Conservation (phyloP, 495 filamentous ascomycete species). For the Penicillium soppii region DNA sequence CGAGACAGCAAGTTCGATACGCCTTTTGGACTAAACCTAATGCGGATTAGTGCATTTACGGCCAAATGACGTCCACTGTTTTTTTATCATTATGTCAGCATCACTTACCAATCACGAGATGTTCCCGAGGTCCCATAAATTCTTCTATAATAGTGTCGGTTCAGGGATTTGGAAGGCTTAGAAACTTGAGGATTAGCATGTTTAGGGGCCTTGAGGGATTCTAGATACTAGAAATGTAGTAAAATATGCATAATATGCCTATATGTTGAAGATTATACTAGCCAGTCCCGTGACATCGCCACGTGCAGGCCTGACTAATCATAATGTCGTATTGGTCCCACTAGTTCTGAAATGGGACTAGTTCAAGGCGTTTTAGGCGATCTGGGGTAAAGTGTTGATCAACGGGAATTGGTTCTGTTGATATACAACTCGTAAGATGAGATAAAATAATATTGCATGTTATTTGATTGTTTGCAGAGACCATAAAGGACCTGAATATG, state of each 20-base stretch:
- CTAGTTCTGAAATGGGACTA: background rate
- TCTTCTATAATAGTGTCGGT: no score
- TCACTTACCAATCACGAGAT: no score
- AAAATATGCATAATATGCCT: no score
- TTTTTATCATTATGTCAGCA: no score
- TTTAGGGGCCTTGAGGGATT: no score
- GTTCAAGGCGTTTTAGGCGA: slow-evolving; percentile 9
- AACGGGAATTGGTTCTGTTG: background rate
- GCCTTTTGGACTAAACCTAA: slow-evolving; percentile 1
- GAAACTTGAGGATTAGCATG: no score
- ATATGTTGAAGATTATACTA: no score
- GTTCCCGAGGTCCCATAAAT: no score
- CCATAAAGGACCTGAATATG: background rate
- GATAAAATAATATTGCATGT: background rate
- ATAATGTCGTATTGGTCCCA: background rate
- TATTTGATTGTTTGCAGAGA: background rate
- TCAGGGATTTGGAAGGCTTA: no score
- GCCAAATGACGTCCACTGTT: slow-evolving; percentile 7
- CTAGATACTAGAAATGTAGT: no score
- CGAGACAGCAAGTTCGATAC: slow-evolving; percentile 8
- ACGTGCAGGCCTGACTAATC: slow-evolving; percentile 14
- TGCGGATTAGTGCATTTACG: slow-evolving; percentile 1
- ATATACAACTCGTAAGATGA: no score
- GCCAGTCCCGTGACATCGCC: slow-evolving; percentile 15
- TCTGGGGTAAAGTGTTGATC: slow-evolving; percentile 22